Base-by-base conservation (phyloP, 495 filamentous ascomycete species). In the Hyaloscypha finlandica region DNA sequence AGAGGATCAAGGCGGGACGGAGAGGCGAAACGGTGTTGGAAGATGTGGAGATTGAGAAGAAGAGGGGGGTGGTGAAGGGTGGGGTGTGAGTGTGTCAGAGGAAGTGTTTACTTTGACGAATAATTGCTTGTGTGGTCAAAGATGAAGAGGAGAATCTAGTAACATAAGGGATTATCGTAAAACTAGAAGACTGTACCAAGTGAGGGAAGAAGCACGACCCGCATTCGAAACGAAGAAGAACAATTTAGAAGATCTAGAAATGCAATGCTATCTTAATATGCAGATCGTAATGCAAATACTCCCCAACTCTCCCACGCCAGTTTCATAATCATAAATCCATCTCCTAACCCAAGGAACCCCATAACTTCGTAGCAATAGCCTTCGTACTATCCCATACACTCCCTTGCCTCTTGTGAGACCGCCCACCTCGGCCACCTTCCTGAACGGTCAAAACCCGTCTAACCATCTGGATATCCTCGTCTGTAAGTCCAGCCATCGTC, bases 11-110 rank as follows among this genome's bases (percentile, higher is more conserved):
- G 0, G 80, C 80, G 6, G 77, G 74, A n/a, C 77, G 74, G 66
- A 71, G 74, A 22, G 73, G 75, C 9, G 75, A 80, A 59, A 73
- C 77, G 1, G 73, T 83, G 61, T 67, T 83, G 68, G 77, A 80
- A 54, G 79, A 80, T 71, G 73, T 81, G 20, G 77, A 62, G 3
- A 62, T 62, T 25, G n/a, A 62, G 9, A 37, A 54, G 51, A n/a
- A 29, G 51, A 29, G 16, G 51, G 19, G 25, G 3, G 2, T 54
- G 51, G 25, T 29, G 19, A 16, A 54, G 19, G 8, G 51, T n/a
- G 19, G 25, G 19, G 8, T n/a, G 25, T 54, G 19, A 25, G 1
- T 25, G 25, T 25, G 25, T 25, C 25, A 25, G 25, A 25, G 25
- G 25, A 25, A 25, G 25, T 25, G 25, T 25, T 25, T 54, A 20